Evolutionary conservation across 345 rosid genomes (phyloP), one percentile per base, ranked within the genome.

Genomic region (Raphanus raphanistrum): DNA sequence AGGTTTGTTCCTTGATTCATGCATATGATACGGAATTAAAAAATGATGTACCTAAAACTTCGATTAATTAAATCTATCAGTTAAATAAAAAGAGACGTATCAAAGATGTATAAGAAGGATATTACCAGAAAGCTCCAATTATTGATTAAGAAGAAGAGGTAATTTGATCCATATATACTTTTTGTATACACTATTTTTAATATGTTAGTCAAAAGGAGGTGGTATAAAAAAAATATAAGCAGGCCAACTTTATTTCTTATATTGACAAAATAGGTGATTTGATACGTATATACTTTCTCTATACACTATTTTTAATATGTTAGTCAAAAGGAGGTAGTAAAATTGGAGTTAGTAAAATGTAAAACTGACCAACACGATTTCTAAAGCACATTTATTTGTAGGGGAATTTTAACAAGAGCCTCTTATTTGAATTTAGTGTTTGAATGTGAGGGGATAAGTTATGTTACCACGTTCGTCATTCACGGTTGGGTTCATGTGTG

Each of bases 111-210:
- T 52, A 28, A 52, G 38, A 25, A 67, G 17, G 15, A 62, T 62
- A 70, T 63, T 70, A 76, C 64, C 33, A 27, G 63, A 0, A 61
- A 76, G 50, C 45, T 26, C 70, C 58, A 63, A 76, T 62, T 9
- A 70, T 50, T 76, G 74, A 33, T 50, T 52, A 38, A 76, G 25
- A 76, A 63, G n/a, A 76, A 76, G 26, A 70, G 43, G 33, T 63
- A 28, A 26, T 26, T 69, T 16, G 55, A 68, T 60, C 54, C 74
- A 48, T 48, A 45, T 32, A 68, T 9, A 45, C 17, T 48, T 76
- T 32, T 26, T 54, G 2, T 74, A 15, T 36, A 50, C 52, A 55
- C 21, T 16, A 41, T 27, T 35, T 26, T 15, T 57, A 28, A 59
- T 58, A 8, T 21, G 67, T 5, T 4, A 43, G 74, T 61, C 62